Evolutionary conservation across 2,329 filamentous ascomycete genomes (phyloP), one percentile per base, ranked within the genome.

Genomic region (Aureobasidium subglaciale): DNA sequence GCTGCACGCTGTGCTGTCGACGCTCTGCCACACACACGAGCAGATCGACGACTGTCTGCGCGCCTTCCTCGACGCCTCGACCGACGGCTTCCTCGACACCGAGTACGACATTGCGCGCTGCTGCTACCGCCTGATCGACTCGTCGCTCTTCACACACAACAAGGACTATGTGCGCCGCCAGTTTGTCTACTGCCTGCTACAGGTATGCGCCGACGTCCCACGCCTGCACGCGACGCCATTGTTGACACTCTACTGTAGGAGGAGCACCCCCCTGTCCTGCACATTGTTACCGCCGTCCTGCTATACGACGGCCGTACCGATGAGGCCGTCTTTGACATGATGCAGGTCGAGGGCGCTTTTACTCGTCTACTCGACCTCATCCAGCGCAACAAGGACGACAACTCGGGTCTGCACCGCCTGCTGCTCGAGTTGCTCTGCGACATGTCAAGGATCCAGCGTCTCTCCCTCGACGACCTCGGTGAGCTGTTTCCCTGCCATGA

Each of bases 391-490:
- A 79, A 78, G 49, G 70, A 73, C 61, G 79, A 85, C 35, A 86
- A 91, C 66, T 78, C 82, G 22, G 79, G 82, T 52, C 76, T 97
- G 59, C 89, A 96, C 72, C 83, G 87, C 32, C 74, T 93, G 59
- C 76, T 97, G 52, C 78, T 99, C 64, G 88, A 96, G 70, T 75
- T 99, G 56, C 80, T 96, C 67, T 99, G 96, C 72, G 93, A 97
- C 75, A 96, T 96, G 87, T 91, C 90, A 41, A 82, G 95, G 59
- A 90, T 97, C 68, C 90, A 97, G 71, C 82, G 85, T 60, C 74
- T 99, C 58, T 85, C 81, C 55, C 74, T 80, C 59, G 83, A 89
- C 61, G 92, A 99, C 68, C 73, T 99, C 61, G 81, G 72, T 88
- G 37, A 34, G 50, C 24, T 27, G 4, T 10, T 10, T 8, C 25